Percentiles rank a stretch among this genome's conserved stretches.
phyloP scores from a whole-genome alignment of 108 stramenopile species.

The Cylindrotheca fusiformis region DNA sequence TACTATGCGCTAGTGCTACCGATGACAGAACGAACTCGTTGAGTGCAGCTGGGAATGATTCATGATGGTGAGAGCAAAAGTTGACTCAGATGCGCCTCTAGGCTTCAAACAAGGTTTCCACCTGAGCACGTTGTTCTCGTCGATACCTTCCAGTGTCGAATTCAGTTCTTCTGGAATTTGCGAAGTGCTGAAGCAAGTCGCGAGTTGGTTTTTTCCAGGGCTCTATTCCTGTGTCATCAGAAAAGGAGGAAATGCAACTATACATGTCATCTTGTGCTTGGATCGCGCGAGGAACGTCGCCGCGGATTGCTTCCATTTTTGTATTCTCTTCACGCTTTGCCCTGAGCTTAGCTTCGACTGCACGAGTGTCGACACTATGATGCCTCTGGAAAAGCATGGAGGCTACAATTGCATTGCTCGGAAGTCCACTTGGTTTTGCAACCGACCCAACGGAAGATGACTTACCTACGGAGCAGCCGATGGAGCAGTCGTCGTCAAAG shows the following conservation, averaged over 20 bases:
- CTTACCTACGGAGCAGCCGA: background rate
- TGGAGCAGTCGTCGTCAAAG: conserved; percentile 1
- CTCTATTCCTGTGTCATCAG: conserved; percentile 28
- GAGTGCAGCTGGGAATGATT: no score
- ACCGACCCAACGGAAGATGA: conserved; percentile 3
- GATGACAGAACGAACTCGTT: no score
- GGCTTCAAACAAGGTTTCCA: conserved; percentile 11
- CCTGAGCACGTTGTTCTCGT: background rate
- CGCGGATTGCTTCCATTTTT: conserved; percentile 10
- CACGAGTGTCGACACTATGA: conserved; percentile 22
- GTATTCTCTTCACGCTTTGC: conserved; percentile 22
- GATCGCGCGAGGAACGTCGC: conserved; percentile 25
- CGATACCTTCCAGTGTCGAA: background rate
- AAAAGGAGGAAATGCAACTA: conserved; percentile 32
- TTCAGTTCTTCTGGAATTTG: conserved; percentile 19
- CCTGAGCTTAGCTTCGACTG: conserved; percentile 35
- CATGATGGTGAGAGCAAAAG: no score
- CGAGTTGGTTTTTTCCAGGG: conserved; percentile 30
- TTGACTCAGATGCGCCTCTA: no score
- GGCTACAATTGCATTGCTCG: conserved; percentile 47
- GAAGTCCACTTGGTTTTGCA: conserved; percentile 41
- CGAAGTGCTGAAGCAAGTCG: conserved; percentile 25
- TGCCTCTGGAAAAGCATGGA: conserved; percentile 48
- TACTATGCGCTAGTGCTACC: no score
- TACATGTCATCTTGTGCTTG: conserved; percentile 18